Conservation (phyloP, 2,329 filamentous ascomycete species). For the Alternaria sp. region DNA sequence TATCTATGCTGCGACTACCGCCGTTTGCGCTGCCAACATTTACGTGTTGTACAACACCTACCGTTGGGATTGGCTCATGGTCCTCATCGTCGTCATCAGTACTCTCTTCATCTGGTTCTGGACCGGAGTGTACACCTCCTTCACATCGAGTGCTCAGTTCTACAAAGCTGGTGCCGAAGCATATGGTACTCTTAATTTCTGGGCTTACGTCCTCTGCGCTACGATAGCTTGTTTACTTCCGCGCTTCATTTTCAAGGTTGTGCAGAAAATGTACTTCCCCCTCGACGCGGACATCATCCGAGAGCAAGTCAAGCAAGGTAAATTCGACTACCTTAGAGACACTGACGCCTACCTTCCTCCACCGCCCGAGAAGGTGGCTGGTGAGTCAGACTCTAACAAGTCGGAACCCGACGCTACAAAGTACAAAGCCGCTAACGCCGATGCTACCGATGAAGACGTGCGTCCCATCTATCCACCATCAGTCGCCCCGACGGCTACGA, state of each 20-base stretch:
- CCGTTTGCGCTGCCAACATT: slow-evolving; percentile 86
- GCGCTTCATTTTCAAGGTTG: slow-evolving; percentile 81
- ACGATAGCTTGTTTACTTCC: slow-evolving; percentile 84
- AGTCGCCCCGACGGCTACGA: slow-evolving; percentile 71
- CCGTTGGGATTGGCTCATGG: slow-evolving; percentile 96
- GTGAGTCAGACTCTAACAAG: slow-evolving; percentile 64
- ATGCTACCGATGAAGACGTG: slow-evolving; percentile 78
- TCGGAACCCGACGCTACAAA: slow-evolving; percentile 60
- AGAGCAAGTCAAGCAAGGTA: slow-evolving; percentile 84
- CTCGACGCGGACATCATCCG: slow-evolving; percentile 94
- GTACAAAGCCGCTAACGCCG: slow-evolving; percentile 51
- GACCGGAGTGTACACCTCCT: slow-evolving; percentile 84
- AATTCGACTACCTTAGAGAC: slow-evolving; percentile 75
- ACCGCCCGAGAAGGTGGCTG: slow-evolving; percentile 48
- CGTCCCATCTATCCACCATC: slow-evolving; percentile 94
- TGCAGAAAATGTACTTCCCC: slow-evolving; percentile 94
- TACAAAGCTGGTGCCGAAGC: slow-evolving; percentile 80
- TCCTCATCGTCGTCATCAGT: slow-evolving; percentile 81
- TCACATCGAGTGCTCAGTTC: slow-evolving; percentile 66
- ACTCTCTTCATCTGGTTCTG: slow-evolving; percentile 91
- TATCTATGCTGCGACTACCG: slow-evolving; percentile 82
- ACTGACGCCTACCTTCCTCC: slow-evolving; percentile 59
- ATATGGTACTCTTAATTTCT: slow-evolving; percentile 83
- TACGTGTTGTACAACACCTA: slow-evolving; percentile 98
- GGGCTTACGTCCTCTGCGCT: slow-evolving; percentile 81